These are phyloP conservation scores for Artemisia princeps DNA, from an alignment of 140 eudicot species.

Conservation along the genomic window DNA sequence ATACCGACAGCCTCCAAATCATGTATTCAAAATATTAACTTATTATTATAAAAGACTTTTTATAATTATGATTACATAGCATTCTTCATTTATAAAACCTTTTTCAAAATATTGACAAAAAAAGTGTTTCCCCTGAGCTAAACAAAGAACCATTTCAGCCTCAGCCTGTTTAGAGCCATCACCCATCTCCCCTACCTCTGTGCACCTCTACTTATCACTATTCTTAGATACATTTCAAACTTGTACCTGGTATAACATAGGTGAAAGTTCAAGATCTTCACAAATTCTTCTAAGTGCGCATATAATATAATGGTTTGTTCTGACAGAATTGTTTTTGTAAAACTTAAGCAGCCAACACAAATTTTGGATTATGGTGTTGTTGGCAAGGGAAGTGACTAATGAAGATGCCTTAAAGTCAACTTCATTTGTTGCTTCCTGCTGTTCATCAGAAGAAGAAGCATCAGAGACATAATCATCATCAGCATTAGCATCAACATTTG, in stretches of 20 bases:
- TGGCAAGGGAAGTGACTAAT: conserved; percentile 73
- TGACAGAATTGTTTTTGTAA: conserved; percentile 64
- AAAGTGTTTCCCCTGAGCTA: too few species aligned
- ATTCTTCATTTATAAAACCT: too few species aligned
- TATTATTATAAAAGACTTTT: too few species aligned
- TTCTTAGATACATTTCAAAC: background rate
- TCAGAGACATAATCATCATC: conserved; percentile 39
- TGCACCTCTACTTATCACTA: background rate
- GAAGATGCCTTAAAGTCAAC: conserved; percentile 80
- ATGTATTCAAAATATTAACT: too few species aligned
- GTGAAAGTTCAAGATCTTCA: conserved; percentile 89
- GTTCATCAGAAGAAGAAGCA: conserved; percentile 69
- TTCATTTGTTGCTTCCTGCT: conserved; percentile 47
- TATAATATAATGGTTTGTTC: conserved; percentile 76
- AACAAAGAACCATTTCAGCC: too few species aligned
- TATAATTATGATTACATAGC: too few species aligned
- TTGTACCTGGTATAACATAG: conserved; percentile 92
- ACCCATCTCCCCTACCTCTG: too few species aligned
- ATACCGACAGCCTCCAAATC: too few species aligned
- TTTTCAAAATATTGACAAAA: too few species aligned
- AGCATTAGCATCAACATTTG: conserved; percentile 8
- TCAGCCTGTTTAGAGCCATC: too few species aligned
- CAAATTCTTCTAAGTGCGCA: conserved; percentile 64
- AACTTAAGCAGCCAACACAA: conserved; percentile 86
- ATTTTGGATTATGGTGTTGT: conserved; percentile 58